Base-by-base conservation (phyloP, 108 stramenopile genomes). In the Chaetoceros muelleri region DNA sequence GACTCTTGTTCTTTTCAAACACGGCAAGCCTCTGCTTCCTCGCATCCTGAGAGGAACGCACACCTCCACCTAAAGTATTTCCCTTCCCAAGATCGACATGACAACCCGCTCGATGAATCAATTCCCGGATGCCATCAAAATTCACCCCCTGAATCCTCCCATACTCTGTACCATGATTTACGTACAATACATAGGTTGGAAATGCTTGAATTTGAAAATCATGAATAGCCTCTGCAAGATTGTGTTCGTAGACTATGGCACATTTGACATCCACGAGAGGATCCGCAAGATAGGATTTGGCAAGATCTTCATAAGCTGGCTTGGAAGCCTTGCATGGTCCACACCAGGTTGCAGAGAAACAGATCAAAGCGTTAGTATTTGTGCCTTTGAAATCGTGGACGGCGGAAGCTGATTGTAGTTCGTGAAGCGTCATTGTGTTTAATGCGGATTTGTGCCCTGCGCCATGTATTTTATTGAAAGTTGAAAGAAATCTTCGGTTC, bases 61-160 rank as follows among this genome's bases (percentile, higher is more conserved):
- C 55, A 24, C 60, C 66, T 28, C 83, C 81, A 20, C 85, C 82
- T 50, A 91, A 54, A 2, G 79, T 69, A 34, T 75, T 66, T 31
- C 83, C 89, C 52, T 63, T 80, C 24, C 74, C 67, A 10, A 67
- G 28, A 27, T 65, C 51, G 8, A 45, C 65, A 25, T 57, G 55
- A 47, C 65, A 66, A 53, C 70, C 60, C 19, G 64, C 63, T 13
- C 54, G 31, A 21, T 64, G 30, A 24, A 92, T 71, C 72, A 87
- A 62, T 16, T 51, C 51, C 47, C 78, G 52, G 30, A 91, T 64
- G 20, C 72, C 81, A 1, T 68, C 66, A 48, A 91, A 63, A 57
- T 87, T 76, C 28, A 74, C 85, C 7, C 90, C 90, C 48, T 78
- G 72, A 1, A 91, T 75, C 17, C 83, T 73, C 17, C 76, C 71